Evolutionary conservation across 192 early-diverging fungal genomes (phyloP).

Genomic region (Umbelopsis vinacea): DNA sequence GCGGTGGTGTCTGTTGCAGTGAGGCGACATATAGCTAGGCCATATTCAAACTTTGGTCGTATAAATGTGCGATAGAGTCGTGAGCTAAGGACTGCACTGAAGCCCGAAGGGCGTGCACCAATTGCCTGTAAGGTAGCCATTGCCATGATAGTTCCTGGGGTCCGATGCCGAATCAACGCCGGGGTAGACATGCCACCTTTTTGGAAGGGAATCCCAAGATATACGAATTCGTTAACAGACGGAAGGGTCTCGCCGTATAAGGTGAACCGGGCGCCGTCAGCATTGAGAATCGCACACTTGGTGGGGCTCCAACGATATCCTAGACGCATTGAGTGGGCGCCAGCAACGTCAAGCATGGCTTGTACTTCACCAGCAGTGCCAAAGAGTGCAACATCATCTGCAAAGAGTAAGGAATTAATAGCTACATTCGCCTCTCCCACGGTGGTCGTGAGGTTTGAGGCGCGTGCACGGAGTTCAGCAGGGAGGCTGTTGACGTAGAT

Average conservation of each 20-base stretch:
- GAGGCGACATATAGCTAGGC: not conserved
- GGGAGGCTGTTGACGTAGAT: slow-evolving; percentile 28
- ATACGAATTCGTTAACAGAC: not conserved
- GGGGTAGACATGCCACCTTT: not conserved
- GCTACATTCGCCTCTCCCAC: not conserved
- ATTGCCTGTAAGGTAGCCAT: slow-evolving; percentile 8
- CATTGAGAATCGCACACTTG: slow-evolving; percentile 15
- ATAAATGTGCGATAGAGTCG: not conserved
- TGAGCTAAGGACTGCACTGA: not conserved
- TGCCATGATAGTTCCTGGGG: not conserved
- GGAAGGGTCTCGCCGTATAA: slow-evolving; percentile 6
- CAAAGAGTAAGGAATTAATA: slow-evolving; percentile 27
- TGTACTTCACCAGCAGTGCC: not conserved
- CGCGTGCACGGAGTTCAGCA: not conserved
- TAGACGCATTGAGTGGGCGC: not conserved
- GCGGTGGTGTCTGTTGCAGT: not conserved
- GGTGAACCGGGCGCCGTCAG: not conserved
- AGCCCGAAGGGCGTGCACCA: not conserved
- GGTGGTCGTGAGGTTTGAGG: not conserved
- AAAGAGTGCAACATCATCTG: slow-evolving; percentile 23
- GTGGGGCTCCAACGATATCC: slow-evolving; percentile 29
- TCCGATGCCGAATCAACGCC: not conserved
- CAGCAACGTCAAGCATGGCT: slow-evolving; percentile 10
- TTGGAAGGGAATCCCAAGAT: slow-evolving; percentile 7
- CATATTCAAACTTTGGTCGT: not conserved